phyloP scores from a whole-genome alignment of 805 yeast species.

The Isabelozyma pseudorhagii region DNA sequence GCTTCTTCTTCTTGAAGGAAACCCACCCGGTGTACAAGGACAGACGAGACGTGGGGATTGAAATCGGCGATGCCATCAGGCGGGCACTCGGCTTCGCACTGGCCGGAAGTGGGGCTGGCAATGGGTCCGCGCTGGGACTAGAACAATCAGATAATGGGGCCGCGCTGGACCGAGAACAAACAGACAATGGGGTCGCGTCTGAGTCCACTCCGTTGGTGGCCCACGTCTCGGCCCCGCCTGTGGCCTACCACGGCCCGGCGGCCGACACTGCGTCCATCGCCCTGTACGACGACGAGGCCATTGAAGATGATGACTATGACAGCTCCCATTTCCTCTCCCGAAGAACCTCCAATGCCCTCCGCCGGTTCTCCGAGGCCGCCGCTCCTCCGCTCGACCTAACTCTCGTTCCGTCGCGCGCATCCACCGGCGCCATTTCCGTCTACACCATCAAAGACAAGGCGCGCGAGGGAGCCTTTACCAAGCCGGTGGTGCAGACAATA shows the following conservation, averaged over 20 bases:
- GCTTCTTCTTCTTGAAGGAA: slow-evolving; percentile 51
- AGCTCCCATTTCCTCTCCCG: background rate
- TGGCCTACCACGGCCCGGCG: too few relatives aligned
- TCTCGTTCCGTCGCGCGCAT: background rate
- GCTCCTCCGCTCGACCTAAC: background rate
- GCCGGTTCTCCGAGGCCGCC: slow-evolving; percentile 4
- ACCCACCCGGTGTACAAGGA: slow-evolving; percentile 41
- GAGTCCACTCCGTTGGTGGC: background rate
- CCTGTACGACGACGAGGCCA: background rate
- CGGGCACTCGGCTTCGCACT: slow-evolving; percentile 12
- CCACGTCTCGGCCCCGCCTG: background rate
- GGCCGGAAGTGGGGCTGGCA: too few relatives aligned
- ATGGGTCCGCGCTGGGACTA: slow-evolving; percentile 19
- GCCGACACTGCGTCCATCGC: too few relatives aligned
- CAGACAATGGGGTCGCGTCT: background rate
- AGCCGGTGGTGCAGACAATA: slow-evolving; percentile 27
- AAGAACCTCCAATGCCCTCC: slow-evolving; percentile 1
- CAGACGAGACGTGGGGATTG: slow-evolving; percentile 44
- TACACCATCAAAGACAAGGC: slow-evolving; percentile 9
- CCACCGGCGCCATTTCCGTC: slow-evolving; percentile 2
- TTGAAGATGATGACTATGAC: background rate
- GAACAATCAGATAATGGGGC: background rate
- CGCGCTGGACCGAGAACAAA: slow-evolving; percentile 13
- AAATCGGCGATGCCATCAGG: slow-evolving; percentile 37
- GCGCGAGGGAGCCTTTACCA: slow-evolving; percentile 17